Conservation (phyloP, 805 yeast genomes). For the Candida hungchunana region DNA sequence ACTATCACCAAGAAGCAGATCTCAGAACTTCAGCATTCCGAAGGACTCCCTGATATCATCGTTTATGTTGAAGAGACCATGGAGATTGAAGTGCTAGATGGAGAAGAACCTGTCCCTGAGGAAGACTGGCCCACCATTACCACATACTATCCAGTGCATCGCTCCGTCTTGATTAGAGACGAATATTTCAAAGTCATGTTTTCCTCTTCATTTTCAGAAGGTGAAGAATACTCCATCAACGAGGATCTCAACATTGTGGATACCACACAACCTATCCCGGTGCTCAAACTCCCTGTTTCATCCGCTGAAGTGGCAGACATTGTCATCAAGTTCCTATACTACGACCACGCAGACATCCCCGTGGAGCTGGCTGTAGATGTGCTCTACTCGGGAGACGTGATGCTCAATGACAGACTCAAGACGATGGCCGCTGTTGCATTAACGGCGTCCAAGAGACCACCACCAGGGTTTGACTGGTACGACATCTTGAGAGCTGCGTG, state of each 20-base stretch:
- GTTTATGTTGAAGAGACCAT: conserved; percentile 34
- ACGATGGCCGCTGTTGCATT: conserved; percentile 51
- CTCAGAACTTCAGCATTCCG: conserved; percentile 12
- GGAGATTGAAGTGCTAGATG: conserved; percentile 14
- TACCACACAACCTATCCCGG: conserved; percentile 22
- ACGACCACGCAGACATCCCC: conserved; percentile 53
- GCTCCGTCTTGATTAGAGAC: conserved; percentile 54
- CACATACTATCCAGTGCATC: conserved; percentile 56
- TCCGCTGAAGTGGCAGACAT: conserved; percentile 42
- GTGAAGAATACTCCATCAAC: conserved; percentile 13
- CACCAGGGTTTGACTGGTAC: conserved; percentile 37
- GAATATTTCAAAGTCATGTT: conserved; percentile 66
- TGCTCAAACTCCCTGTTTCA: conserved; percentile 29
- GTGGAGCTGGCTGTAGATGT: conserved; percentile 49
- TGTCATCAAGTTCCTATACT: conserved; percentile 52
- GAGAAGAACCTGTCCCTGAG: conserved; percentile 8
- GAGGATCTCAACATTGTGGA: conserved; percentile 15
- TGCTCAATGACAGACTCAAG: conserved; percentile 59
- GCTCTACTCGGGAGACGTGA: conserved; percentile 50
- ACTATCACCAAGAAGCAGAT: conserved; percentile 10
- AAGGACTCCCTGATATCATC: conserved; percentile 44
- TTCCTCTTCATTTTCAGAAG: conserved; percentile 43
- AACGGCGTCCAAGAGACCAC: conserved; percentile 29
- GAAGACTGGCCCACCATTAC: conserved; percentile 1
- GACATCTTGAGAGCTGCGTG: conserved; percentile 63